phyloP scores from a whole-genome alignment of 441 rosid species.

The Populus hybrid region DNA sequence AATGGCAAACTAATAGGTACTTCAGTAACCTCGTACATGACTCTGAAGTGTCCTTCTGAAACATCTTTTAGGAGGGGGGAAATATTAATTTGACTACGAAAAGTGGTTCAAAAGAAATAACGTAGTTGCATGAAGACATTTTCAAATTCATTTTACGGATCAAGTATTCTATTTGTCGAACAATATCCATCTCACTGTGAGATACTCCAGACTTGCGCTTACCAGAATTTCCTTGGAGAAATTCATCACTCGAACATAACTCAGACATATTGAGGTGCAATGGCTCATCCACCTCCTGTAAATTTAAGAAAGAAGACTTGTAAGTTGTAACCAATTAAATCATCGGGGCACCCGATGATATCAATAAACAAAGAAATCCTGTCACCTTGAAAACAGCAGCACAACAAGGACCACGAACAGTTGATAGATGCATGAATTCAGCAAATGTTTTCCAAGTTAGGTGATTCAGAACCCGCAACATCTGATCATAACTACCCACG shows the following conservation, averaged over 20 bases:
- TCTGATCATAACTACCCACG: slow-evolving; percentile 92
- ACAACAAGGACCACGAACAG: slow-evolving; percentile 78
- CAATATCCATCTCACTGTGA: background rate
- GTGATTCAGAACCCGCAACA: slow-evolving; percentile 85
- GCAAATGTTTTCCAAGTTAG: slow-evolving; percentile 98
- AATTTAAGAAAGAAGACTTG: slow-evolving; percentile 15
- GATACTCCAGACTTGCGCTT: slow-evolving; percentile 8
- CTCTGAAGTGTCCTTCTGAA: no score
- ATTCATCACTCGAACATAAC: slow-evolving; percentile 61
- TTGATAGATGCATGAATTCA: slow-evolving; percentile 82
- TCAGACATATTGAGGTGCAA: slow-evolving; percentile 86
- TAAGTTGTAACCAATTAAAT: slow-evolving; percentile 6
- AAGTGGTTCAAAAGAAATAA: no score
- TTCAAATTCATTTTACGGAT: no score
- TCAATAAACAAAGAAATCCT: background rate
- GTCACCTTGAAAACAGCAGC: slow-evolving; percentile 3
- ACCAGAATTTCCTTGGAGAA: slow-evolving; percentile 72
- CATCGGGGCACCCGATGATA: slow-evolving; percentile 1
- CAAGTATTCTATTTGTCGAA: background rate
- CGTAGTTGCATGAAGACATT: no score
- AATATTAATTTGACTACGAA: no score
- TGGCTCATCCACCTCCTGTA: slow-evolving; percentile 90
- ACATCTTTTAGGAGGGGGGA: no score
- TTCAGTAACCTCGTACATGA: no score
- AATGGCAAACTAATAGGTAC: no score